Percentiles rank a stretch among this genome's conserved stretches.
These are phyloP conservation scores for Miscanthus lutarioriparius DNA, from an alignment of 176 grass and related monocot genomes.

Conservation along the genomic window DNA sequence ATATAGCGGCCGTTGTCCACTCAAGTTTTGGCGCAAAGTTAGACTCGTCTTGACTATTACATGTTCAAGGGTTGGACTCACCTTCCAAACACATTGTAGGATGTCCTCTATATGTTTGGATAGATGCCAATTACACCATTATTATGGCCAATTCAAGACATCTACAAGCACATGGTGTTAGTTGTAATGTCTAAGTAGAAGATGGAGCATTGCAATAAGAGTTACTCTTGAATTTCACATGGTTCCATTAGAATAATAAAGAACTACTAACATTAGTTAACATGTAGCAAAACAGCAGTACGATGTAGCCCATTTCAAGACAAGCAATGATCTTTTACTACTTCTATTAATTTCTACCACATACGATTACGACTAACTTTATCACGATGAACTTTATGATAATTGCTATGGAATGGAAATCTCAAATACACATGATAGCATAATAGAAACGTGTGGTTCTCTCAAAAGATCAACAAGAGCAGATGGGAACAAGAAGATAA, in stretches of 20 bases:
- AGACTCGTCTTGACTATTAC: not conserved
- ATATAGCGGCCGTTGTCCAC: no score
- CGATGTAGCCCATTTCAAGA: not conserved
- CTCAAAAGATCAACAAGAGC: not conserved
- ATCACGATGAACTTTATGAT: not conserved
- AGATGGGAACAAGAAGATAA: not conserved
- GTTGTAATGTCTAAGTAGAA: not conserved
- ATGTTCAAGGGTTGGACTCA: not conserved
- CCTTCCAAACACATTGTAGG: not conserved
- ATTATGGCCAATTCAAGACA: not conserved
- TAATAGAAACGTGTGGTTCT: not conserved
- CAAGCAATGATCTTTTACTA: not conserved
- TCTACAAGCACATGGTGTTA: not conserved
- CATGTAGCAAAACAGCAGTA: not conserved
- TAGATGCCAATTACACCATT: not conserved
- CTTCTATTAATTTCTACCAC: not conserved
- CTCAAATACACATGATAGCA: not conserved
- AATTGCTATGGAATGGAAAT: not conserved
- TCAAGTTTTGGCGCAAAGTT: not conserved
- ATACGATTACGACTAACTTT: not conserved
- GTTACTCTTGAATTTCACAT: not conserved
- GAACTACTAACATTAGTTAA: not conserved
- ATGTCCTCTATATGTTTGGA: not conserved
- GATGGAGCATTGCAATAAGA: not conserved
- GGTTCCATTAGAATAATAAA: not conserved